Base-by-base conservation (phyloP, 257 asterid genomes). In the Nicotiana paniculata region DNA sequence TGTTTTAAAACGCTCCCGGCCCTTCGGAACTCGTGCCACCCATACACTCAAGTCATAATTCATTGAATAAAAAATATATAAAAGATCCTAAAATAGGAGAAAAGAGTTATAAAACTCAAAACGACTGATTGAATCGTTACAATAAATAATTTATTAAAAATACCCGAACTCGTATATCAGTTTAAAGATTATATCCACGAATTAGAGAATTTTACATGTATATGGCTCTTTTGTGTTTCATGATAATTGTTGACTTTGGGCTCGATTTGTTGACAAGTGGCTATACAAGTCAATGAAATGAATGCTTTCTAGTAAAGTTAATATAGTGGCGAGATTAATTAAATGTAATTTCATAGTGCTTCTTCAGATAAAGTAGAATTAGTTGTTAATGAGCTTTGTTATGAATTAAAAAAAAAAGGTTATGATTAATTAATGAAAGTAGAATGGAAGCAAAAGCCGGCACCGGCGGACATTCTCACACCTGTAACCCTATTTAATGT, bases 371-470 rank as follows among this genome's bases (percentile, higher is more conserved):
- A 43, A 13, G 37, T 24, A 33, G 18, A 26, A 76, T 13, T 17
- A 11, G 9, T 9, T 32, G n/a, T 55, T 77, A 48, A 24, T 24
- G 3, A 18, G 18, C 11, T 55, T 55, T 16, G 2, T 46, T 57
- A 55, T 82, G 55, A 53, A 80, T 77, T 21, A 21, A 55, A 46
- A 74, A n/a, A 77, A 65, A 17, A 64, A 81, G 78, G 39, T 53
- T 51, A 68, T 64, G 69, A 53, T 78, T 81, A 83, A 85, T 72
- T 74, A 65, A 83, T 79, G 53, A 77, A 81, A 35, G 69, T 77
- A 55, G 77, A 86, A 82, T 74, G 89, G 83, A 84, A 70, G 82
- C 67, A 88, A 90, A 85, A 88, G 95, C 95, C 95, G 91, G 89
- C 88, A 75, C 63, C 55, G 89, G 78, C 90, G 89, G 85, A 84